phyloP scores from a whole-genome alignment of 1,284 basidiomycete species.

The Afroboletus lepidellus region DNA sequence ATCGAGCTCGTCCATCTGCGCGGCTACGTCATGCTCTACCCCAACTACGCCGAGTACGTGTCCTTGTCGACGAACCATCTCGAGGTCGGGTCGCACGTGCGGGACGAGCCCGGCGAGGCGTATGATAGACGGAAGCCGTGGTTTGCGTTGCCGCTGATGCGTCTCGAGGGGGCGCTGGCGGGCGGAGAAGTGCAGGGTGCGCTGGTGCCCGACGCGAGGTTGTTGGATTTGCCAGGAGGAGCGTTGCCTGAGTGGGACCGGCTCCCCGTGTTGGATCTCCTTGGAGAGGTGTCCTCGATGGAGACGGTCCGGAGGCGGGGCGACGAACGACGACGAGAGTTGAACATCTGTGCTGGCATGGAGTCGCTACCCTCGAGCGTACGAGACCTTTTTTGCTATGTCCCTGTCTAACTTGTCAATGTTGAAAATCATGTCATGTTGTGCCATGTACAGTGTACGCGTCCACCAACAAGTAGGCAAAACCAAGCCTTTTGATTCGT shows the following conservation, averaged over 20 bases:
- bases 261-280: constrained; percentile 70
- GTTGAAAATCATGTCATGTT: not conserved
- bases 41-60: constrained; percentile 67
- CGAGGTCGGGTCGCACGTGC: constrained; percentile 78
- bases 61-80: constrained; percentile 85
- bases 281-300: constrained; percentile 53
- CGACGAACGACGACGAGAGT: constrained; percentile 24
- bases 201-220: constrained; percentile 23
- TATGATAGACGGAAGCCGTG: constrained; percentile 56
- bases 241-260: constrained; percentile 51
- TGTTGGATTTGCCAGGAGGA: constrained; percentile 58
- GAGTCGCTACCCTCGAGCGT: constrained; percentile 30
- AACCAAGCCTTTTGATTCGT: constrained; percentile 18
- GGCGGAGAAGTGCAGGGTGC: constrained; percentile 8
- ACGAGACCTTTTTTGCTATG: constrained; percentile 37
- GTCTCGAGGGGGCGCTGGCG: constrained; percentile 32
- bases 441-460: not conserved
- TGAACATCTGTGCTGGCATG: constrained; percentile 25
- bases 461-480: not conserved
- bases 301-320: constrained; percentile 44
- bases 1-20: constrained; percentile 79
- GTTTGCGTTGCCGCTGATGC: constrained; percentile 71
- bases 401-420: constrained; percentile 10
- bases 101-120: constrained; percentile 47
- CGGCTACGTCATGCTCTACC: constrained; percentile 84